A percentile compares a stretch with the other conserved stretches of the same genome.
phyloP scores from a whole-genome alignment of 306 rosid species.

The Gynostemma pentaphyllum region DNA sequence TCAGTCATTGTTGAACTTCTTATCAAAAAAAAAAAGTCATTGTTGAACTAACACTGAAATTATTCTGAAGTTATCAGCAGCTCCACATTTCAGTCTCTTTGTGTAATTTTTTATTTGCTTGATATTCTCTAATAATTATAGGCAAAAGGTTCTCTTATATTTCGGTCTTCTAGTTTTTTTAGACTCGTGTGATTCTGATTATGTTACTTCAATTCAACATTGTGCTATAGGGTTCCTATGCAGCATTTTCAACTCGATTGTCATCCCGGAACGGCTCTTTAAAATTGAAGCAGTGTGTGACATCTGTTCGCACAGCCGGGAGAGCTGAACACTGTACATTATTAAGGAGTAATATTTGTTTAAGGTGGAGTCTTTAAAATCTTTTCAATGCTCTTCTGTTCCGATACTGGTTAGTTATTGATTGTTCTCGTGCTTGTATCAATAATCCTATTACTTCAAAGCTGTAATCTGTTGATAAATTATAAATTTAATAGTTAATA shows the following conservation, averaged over 20 bases:
- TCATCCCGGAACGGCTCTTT: conserved; percentile 39
- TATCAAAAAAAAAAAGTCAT: too few relatives aligned
- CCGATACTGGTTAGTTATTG: background rate
- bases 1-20: background rate
- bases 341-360: conserved; percentile 29
- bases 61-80: background rate
- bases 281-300: conserved; percentile 43
- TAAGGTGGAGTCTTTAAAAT: conserved; percentile 34
- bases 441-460: background rate
- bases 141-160: background rate
- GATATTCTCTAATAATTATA: too few relatives aligned
- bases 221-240: conserved; percentile 45
- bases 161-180: background rate
- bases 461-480: background rate
- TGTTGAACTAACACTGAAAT: background rate
- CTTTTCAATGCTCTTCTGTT: background rate
- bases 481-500: background rate
- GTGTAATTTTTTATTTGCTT: background rate
- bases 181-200: background rate
- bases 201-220: background rate
- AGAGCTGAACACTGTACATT: conserved; percentile 32
- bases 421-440: background rate
- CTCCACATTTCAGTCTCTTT: background rate
- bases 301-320: conserved; percentile 34
- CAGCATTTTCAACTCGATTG: conserved; percentile 25